Percentiles rank a stretch among this genome's conserved stretches.
Conservation (phyloP, 495 filamentous ascomycete species). For the Penicillium daleae region DNA sequence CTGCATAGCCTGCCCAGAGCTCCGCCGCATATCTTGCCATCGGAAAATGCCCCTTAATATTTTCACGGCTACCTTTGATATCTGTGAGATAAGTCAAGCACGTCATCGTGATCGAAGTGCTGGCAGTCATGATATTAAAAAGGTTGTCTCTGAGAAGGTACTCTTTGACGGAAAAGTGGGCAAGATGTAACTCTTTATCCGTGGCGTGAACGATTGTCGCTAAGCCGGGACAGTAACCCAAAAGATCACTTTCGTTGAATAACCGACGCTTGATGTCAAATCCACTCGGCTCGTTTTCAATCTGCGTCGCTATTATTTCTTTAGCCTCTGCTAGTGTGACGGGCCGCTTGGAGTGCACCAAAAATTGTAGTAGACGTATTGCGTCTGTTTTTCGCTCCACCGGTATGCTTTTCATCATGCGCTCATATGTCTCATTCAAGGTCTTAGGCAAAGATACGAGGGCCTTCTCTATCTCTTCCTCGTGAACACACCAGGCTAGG, state of each 20-base stretch:
- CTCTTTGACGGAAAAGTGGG: constrained; percentile 38
- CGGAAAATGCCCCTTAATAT: constrained; percentile 25
- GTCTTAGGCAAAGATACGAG: constrained; percentile 38
- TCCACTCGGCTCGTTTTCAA: constrained; percentile 6
- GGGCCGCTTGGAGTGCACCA: constrained; percentile 28
- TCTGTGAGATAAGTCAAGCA: constrained; percentile 9
- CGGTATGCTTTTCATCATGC: constrained; percentile 39
- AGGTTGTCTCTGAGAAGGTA: constrained; percentile 2
- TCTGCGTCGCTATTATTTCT: constrained; percentile 30
- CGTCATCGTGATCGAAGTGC: constrained; percentile 27
- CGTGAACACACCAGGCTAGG: constrained; percentile 33
- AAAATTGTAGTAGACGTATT: constrained; percentile 30
- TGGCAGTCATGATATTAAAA: constrained; percentile 14
- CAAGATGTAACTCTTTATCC: constrained; percentile 25
- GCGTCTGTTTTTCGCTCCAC: constrained; percentile 17
- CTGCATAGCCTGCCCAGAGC: constrained; percentile 25
- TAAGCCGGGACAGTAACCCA: constrained; percentile 25
- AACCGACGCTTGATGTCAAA: constrained; percentile 25
- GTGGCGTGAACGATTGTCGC: constrained; percentile 15
- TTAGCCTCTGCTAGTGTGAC: constrained; percentile 24
- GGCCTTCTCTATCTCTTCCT: constrained; percentile 25
- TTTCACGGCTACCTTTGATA: constrained; percentile 17
- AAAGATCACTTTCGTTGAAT: constrained; percentile 25
- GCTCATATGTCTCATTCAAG: constrained; percentile 43
- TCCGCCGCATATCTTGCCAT: constrained; percentile 25